Evolutionary conservation across 768 basidiomycete genomes (phyloP).

Genomic region (Trametes meyenii): DNA sequence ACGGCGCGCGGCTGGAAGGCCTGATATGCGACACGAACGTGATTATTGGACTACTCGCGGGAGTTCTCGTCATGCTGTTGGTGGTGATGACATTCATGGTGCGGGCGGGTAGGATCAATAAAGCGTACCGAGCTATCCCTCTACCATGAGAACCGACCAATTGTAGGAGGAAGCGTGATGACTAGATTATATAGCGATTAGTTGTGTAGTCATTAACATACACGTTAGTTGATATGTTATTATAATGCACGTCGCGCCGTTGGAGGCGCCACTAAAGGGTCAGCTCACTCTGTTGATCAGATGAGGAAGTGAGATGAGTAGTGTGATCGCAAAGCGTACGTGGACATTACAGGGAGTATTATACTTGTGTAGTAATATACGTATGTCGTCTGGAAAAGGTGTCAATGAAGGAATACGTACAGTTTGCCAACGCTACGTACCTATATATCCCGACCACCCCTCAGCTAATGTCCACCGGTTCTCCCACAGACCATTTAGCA

Average conservation of each 20-base stretch:
- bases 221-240: too few species aligned
- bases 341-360: neutral
- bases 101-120: neutral
- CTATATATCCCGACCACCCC: neutral
- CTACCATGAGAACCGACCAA: neutral
- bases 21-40: slow-evolving; percentile 11
- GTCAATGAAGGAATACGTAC: neutral
- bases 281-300: too few species aligned
- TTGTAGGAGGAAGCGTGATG: neutral
- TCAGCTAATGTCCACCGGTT: slow-evolving; percentile 8
- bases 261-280: too few species aligned
- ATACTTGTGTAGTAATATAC: slow-evolving; percentile 2
- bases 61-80: slow-evolving; percentile 7
- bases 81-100: neutral
- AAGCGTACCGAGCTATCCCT: slow-evolving; percentile 6
- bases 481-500: slow-evolving; percentile 67
- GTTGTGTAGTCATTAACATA: neutral
- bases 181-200: too few species aligned
- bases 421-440: neutral
- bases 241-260: too few species aligned
- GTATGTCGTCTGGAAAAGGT: neutral
- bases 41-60: slow-evolving; percentile 16
- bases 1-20: neutral
- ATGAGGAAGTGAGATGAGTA: neutral
- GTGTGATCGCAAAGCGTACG: neutral